These are phyloP conservation scores for Backusella mclennaniae DNA, from an alignment of 192 early-diverging fungal species.

Conservation along the genomic window DNA sequence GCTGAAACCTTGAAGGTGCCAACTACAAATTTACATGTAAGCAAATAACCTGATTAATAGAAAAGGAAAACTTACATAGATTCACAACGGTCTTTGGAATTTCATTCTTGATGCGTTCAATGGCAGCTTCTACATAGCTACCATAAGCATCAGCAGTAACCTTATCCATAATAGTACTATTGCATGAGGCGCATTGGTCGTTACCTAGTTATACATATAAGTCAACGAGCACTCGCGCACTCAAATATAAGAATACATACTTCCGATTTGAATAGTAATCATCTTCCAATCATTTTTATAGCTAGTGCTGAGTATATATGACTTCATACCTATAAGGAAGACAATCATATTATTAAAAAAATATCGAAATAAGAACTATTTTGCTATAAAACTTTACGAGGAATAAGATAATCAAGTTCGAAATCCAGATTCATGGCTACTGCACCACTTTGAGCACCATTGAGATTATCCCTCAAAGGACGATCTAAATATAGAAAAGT, in stretches of 20 bases:
- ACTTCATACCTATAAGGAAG: slow-evolving; percentile 5
- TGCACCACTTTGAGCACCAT: slow-evolving; percentile 54
- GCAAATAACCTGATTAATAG: not conserved
- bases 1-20: slow-evolving; percentile 25
- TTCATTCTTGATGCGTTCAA: slow-evolving; percentile 7
- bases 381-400: slow-evolving; percentile 9
- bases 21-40: not conserved
- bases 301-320: not conserved
- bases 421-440: slow-evolving; percentile 40
- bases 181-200: slow-evolving; percentile 21
- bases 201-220: not conserved
- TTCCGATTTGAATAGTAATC: slow-evolving; percentile 23
- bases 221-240: not conserved
- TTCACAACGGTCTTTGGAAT: slow-evolving; percentile 20
- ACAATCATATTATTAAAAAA: not conserved
- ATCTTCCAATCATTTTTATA: slow-evolving; percentile 18
- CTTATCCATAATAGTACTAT: not conserved
- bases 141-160: slow-evolving; percentile 3
- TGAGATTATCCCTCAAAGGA: slow-evolving; percentile 29
- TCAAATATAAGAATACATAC: not conserved
- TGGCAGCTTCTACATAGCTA: slow-evolving; percentile 18
- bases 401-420: slow-evolving; percentile 45
- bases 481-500: slow-evolving; percentile 7
- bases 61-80: slow-evolving; percentile 12
- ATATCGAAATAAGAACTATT: not conserved